phyloP scores from a whole-genome alignment of 1,284 basidiomycete genomes.

The Moniliophthora roreri region DNA sequence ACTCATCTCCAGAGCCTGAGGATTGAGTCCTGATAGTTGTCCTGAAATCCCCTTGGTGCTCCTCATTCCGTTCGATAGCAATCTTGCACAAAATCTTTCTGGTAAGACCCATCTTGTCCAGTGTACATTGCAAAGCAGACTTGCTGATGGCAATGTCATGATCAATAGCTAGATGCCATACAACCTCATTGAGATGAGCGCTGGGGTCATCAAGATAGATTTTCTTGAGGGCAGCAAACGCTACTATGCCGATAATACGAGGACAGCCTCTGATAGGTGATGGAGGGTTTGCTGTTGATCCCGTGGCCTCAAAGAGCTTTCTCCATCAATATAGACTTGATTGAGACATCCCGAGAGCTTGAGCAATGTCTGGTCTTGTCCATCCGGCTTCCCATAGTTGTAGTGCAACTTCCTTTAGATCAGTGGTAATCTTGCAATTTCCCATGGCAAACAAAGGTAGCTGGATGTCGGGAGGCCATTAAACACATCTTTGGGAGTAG shows the following conservation, averaged over 20 bases:
- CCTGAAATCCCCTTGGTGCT: not conserved
- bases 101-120: conserved; percentile 11
- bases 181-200: conserved; percentile 14
- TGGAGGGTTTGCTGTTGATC: conserved; percentile 9
- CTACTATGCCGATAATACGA: conserved; percentile 8
- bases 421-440: no score
- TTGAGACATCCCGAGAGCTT: conserved; percentile 18
- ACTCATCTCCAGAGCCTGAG: conserved; percentile 5
- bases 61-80: no score
- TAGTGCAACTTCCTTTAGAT: no score
- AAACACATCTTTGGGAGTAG: no score
- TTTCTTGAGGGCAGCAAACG: conserved; percentile 7
- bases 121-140: conserved; percentile 10
- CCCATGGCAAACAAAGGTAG: no score
- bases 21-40: not conserved
- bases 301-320: conserved; percentile 15
- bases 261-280: conserved; percentile 11
- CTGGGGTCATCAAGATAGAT: conserved; percentile 11
- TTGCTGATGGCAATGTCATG: conserved; percentile 14
- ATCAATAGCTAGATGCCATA: conserved; percentile 14
- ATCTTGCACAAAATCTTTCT: conserved; percentile 15
- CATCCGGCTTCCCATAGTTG: no score
- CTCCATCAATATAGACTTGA: conserved; percentile 23
- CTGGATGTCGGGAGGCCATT: no score
- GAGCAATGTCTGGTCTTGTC: conserved; percentile 13